Evolutionary conservation across 768 basidiomycete genomes (phyloP).

Genomic region (Leccinum olivaceopallidum): DNA sequence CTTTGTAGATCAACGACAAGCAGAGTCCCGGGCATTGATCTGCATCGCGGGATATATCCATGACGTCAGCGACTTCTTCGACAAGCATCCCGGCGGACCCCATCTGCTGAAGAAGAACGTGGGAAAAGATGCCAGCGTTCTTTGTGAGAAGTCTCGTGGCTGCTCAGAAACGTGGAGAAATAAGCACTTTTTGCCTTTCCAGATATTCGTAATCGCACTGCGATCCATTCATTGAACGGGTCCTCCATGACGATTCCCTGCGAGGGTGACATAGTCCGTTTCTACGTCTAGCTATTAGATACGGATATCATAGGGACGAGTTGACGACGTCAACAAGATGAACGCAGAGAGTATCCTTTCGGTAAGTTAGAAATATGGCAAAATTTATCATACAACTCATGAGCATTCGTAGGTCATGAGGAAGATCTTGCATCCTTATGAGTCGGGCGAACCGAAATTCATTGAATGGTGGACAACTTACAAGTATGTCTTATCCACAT

Average conservation of each 20-base stretch:
- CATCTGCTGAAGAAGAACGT: constrained; percentile 81
- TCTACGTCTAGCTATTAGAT: constrained; percentile 69
- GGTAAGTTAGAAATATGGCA: constrained; percentile 31
- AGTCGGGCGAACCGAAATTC: constrained; percentile 44
- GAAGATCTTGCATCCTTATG: constrained; percentile 58
- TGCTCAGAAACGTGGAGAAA: background rate
- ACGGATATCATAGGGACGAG: constrained; percentile 48
- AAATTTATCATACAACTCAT: background rate
- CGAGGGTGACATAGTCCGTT: constrained; percentile 62
- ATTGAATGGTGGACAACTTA: constrained; percentile 78
- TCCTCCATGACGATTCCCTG: constrained; percentile 77
- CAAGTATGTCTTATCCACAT: constrained; percentile 42
- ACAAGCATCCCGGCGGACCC: constrained; percentile 87
- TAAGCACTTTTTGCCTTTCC: constrained; percentile 44
- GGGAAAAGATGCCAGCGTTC: constrained; percentile 90
- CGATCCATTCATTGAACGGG: constrained; percentile 66
- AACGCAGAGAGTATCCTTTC: constrained; percentile 53
- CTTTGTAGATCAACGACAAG: constrained; percentile 68
- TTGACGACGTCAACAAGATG: constrained; percentile 49
- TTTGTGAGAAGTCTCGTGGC: constrained; percentile 37
- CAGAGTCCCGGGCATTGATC: constrained; percentile 77
- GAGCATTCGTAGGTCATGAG: constrained; percentile 45
- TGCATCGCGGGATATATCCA: constrained; percentile 90
- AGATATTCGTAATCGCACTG: constrained; percentile 64
- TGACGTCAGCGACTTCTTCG: constrained; percentile 75